Base-by-base conservation (phyloP, 352 stramenopile genomes). In the Globisporangium polare region DNA sequence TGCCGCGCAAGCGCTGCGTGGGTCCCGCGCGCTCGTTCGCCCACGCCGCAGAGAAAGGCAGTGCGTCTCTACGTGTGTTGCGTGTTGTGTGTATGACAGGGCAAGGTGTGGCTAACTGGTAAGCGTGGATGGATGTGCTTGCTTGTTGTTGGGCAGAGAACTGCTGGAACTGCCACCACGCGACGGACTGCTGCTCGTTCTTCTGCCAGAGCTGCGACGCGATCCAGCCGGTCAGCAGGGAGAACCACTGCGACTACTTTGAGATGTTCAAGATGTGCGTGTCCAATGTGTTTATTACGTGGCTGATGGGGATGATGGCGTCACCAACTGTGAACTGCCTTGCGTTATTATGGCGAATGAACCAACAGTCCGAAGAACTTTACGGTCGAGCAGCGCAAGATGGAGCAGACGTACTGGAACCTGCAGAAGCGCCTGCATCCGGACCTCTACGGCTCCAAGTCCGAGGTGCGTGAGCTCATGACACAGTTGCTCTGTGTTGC, bases 381-480 rank as follows among this genome's bases (percentile, higher is more conserved):
- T 66, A 83, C 83, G 24, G 56, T 94, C 29, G 79, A 92, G 63
- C 77, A 86, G 66, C 83, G 80, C 65, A 88, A 74, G 53, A 92
- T 95, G 53, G 86, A 95, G 65, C 77, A 91, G 56, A 90, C 83
- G 50, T 95, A 95, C 69, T 95, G 86, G 86, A 90, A 89, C 55
- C 60, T 95, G 50, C 86, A 93, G 58, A 95, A 95, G 73, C 83
- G 82, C 18, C 66, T 95, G 58, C 86, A 95, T 57, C 86, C 86
- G 6, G 86, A 95, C 52, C 70, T 95, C 27, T 95, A 91, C 42
- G 86, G 86, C 52, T 90, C 80, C 71, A 95, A 95, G 62, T 92
- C 86, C 10, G 73, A 95, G 67, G 86, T 92, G 60, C 39, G 68
- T 58, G 3, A 27, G 10, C 29, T 55, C n/a, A n/a, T n/a, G n/a